Percentiles rank a stretch among this genome's conserved stretches.
Conservation (phyloP, 768 basidiomycete species). For the Lactarius sp. region DNA sequence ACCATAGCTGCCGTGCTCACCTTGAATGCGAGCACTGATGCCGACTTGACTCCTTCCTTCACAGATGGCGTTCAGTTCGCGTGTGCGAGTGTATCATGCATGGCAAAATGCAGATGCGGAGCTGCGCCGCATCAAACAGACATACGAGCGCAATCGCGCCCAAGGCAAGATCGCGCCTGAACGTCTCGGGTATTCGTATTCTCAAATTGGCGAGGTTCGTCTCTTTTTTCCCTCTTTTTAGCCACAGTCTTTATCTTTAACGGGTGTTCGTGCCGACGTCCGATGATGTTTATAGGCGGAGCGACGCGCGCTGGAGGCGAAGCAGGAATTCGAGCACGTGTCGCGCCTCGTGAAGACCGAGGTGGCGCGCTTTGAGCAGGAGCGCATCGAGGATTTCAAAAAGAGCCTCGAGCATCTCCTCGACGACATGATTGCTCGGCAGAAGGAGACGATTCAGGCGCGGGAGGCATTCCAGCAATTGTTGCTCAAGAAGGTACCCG, state of each 20-base stretch:
- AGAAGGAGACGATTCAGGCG: slow-evolving; percentile 57
- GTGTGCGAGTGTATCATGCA: slow-evolving; percentile 72
- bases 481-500: slow-evolving; percentile 23
- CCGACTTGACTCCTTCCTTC: not conserved
- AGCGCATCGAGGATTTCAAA: slow-evolving; percentile 92
- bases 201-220: slow-evolving; percentile 74
- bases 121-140: slow-evolving; percentile 61
- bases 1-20: not conserved
- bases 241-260: not conserved
- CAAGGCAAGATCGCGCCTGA: slow-evolving; percentile 72
- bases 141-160: slow-evolving; percentile 76
- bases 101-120: slow-evolving; percentile 83
- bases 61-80: slow-evolving; percentile 82
- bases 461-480: slow-evolving; percentile 24
- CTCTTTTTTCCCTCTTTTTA: not conserved
- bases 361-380: slow-evolving; percentile 86
- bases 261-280: not conserved
- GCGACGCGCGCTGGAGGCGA: slow-evolving; percentile 73
- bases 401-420: slow-evolving; percentile 74
- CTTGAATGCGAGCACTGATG: not conserved
- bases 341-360: slow-evolving; percentile 87
- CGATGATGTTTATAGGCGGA: slow-evolving; percentile 55
- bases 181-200: slow-evolving; percentile 64
- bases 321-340: slow-evolving; percentile 84
- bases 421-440: slow-evolving; percentile 79